Conservation (phyloP, 306 rosid species). For the Cicer arietinum region DNA sequence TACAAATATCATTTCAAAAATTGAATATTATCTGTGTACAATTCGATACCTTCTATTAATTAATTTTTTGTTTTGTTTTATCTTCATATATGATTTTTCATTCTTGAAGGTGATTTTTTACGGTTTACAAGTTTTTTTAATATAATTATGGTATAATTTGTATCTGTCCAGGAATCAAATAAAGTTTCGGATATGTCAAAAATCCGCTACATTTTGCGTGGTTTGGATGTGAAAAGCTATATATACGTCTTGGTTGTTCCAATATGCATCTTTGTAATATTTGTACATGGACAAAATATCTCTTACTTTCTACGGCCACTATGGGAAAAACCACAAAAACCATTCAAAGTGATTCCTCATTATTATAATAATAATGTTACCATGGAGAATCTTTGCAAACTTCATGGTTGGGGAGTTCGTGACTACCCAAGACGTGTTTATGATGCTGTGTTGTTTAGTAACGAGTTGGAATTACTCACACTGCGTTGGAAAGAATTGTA, state of each 20-base stretch:
- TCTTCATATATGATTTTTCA: constrained; percentile 1
- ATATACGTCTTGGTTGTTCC: constrained; percentile 77
- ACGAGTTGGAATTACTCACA: constrained; percentile 85
- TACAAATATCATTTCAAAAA: background rate
- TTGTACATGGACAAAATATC: constrained; percentile 90
- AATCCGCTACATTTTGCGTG: constrained; percentile 82
- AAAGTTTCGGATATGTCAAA: constrained; percentile 74
- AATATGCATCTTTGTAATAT: constrained; percentile 67
- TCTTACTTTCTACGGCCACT: constrained; percentile 92
- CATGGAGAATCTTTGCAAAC: constrained; percentile 85
- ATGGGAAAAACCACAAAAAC: constrained; percentile 92
- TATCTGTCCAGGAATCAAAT: constrained; percentile 69
- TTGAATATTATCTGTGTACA: constrained; percentile 14
- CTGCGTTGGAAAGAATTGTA: constrained; percentile 91
- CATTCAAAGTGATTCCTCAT: constrained; percentile 79
- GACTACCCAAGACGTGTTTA: constrained; percentile 92
- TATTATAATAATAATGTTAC: constrained; percentile 84
- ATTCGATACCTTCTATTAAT: background rate
- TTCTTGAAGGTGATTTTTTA: background rate
- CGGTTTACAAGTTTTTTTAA: constrained; percentile 35
- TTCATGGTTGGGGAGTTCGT: constrained; percentile 94
- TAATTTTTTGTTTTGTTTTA: background rate
- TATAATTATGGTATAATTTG: background rate
- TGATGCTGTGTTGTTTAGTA: constrained; percentile 95
- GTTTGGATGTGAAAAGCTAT: constrained; percentile 77